These are phyloP conservation scores for Gastroboletus turbinatus DNA, from an alignment of 1,284 basidiomycete genomes.

Conservation along the genomic window DNA sequence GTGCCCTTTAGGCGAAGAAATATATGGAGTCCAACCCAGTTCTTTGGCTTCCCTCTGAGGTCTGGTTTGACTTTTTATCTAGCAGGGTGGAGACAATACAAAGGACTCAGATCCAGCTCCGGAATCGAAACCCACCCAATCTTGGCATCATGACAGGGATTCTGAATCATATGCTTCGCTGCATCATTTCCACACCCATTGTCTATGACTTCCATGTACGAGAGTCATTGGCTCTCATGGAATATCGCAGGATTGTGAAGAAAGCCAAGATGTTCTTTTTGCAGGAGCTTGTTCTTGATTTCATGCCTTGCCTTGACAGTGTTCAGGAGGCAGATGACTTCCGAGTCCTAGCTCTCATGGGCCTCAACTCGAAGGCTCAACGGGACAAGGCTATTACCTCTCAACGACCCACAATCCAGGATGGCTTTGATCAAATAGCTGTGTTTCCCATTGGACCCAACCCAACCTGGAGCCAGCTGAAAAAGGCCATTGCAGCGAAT, in stretches of 20 bases:
- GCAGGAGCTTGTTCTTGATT: slow-evolving; percentile 1
- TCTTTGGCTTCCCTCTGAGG: slow-evolving; percentile 5
- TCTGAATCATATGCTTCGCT: slow-evolving; percentile 11
- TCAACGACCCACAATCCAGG: fast-evolving
- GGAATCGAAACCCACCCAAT: slow-evolving; percentile 1
- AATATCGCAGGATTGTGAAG: not conserved
- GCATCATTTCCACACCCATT: not conserved
- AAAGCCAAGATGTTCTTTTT: slow-evolving; percentile 14
- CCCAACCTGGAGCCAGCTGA: slow-evolving; percentile 8
- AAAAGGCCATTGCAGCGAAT: not conserved
- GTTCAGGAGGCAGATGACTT: not conserved
- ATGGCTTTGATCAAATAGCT: not conserved
- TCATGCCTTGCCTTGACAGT: not conserved
- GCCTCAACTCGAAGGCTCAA: not conserved
- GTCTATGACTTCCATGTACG: slow-evolving; percentile 8
- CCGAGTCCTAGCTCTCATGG: slow-evolving; percentile 4
- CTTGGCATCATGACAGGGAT: slow-evolving; percentile 10
- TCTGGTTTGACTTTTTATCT: slow-evolving; percentile 7
- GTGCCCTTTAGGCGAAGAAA: not conserved
- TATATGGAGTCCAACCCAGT: slow-evolving; percentile 6
- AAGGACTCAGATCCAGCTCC: slow-evolving; percentile 1
- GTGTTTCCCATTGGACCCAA: slow-evolving; percentile 5
- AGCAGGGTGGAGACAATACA: slow-evolving; percentile 1
- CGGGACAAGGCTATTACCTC: not conserved
- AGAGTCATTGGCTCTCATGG: slow-evolving; percentile 9